phyloP scores from a whole-genome alignment of 1,284 basidiomycete genomes.

The Leccinum pachyderme region DNA sequence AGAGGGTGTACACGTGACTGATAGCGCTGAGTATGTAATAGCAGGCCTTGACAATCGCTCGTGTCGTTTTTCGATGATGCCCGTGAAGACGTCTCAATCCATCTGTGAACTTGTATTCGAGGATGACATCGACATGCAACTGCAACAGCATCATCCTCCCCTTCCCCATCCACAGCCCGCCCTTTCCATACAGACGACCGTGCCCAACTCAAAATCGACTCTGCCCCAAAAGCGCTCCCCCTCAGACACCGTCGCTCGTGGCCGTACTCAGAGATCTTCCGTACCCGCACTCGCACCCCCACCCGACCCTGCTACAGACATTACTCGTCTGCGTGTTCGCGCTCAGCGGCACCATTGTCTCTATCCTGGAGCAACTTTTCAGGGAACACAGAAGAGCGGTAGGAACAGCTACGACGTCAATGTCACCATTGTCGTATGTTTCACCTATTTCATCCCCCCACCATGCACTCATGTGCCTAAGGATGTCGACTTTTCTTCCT shows the following conservation, averaged over 20 bases:
- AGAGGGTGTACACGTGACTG: conserved; percentile 17
- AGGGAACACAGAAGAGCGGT: conserved; percentile 81
- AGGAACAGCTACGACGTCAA: conserved; percentile 83
- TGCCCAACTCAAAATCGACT: conserved; percentile 9
- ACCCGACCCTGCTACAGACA: conserved; percentile 65
- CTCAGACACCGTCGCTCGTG: conserved; percentile 7
- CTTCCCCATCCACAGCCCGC: conserved; percentile 6
- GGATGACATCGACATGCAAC: conserved; percentile 34
- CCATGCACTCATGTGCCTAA: conserved; percentile 29
- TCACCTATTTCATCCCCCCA: not conserved
- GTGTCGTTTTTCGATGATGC: conserved; percentile 18
- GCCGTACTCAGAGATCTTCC: conserved; percentile 9
- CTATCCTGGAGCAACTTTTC: conserved; percentile 76
- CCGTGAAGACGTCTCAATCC: conserved; percentile 24
- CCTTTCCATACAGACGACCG: conserved; percentile 14
- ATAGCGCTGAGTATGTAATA: conserved; percentile 7
- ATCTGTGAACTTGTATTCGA: conserved; percentile 26
- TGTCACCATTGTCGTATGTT: conserved; percentile 75
- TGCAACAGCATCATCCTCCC: conserved; percentile 9
- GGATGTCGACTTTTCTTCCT: conserved; percentile 82
- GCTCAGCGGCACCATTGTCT: conserved; percentile 77
- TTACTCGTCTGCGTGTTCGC: conserved; percentile 71
- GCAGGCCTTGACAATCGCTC: conserved; percentile 1
- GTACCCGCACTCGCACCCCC: conserved; percentile 9
- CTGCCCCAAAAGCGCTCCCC: conserved; percentile 13